Conservation (phyloP, 1,284 basidiomycete species). For the Ganoderma sp. region DNA sequence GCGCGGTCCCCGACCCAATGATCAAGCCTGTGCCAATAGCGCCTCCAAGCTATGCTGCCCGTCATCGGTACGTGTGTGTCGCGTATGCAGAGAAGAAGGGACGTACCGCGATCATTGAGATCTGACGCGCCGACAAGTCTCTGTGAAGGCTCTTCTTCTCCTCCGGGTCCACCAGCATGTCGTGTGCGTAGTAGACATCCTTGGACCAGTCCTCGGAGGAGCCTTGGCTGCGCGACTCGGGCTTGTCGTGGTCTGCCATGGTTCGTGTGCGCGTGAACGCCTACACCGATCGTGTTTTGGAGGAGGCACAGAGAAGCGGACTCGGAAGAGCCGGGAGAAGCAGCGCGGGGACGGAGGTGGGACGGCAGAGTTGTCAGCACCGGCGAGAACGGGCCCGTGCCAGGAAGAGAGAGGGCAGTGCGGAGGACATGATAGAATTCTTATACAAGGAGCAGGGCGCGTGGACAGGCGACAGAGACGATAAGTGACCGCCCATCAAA, state of each 20-base stretch:
- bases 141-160: conserved; percentile 58
- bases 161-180: conserved; percentile 50
- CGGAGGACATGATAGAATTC: conserved; percentile 5
- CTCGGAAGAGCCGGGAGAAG: neutral
- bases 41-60: conserved; percentile 54
- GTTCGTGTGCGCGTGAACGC: conserved; percentile 3
- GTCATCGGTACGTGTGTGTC: neutral
- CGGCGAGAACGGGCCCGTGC: neutral
- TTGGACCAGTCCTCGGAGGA: conserved; percentile 20
- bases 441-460: conserved; percentile 10
- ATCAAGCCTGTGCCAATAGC: conserved; percentile 78
- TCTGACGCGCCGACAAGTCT: conserved; percentile 68
- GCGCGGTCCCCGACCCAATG: conserved; percentile 69
- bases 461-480: neutral
- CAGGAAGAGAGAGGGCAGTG: neutral
- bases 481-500: conserved; percentile 17
- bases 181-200: conserved; percentile 39
- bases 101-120: conserved; percentile 72
- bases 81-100: conserved; percentile 6
- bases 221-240: conserved; percentile 10
- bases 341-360: neutral
- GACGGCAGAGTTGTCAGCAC: neutral
- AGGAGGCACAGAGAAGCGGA: neutral
- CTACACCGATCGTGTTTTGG: neutral
- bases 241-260: conserved; percentile 33